Evolutionary conservation across 1,139 yeast species (phyloP).

Genomic region (Pneumocystis jirovecii): DNA sequence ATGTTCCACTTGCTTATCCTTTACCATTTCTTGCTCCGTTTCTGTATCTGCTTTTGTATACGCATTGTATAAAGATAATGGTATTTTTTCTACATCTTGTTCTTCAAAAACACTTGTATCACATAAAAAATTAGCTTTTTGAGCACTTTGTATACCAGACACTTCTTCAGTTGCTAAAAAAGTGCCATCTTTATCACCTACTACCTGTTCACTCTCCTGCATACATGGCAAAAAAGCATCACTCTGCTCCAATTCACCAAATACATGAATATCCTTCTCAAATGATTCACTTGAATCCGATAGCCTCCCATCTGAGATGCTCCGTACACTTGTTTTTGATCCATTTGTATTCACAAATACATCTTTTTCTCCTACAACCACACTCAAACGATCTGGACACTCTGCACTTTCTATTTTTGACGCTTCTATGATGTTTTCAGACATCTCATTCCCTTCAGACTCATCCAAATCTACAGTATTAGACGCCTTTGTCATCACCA

Average conservation of each 20-base stretch:
- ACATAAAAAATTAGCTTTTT: not conserved
- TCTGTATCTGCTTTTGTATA: not conserved
- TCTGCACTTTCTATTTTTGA: not conserved
- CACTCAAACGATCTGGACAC: not conserved
- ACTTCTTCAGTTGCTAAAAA: not conserved
- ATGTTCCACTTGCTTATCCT: not conserved
- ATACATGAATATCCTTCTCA: not conserved
- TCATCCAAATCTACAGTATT: not conserved
- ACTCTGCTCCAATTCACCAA: not conserved
- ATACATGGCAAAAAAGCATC: not conserved
- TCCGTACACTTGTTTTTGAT: not conserved
- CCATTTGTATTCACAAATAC: not conserved
- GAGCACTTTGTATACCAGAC: not conserved
- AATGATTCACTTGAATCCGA: not conserved
- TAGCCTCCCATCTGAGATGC: not conserved
- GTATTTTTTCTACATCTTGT: not conserved
- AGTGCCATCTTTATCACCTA: not conserved
- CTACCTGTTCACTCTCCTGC: not conserved
- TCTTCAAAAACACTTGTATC: not conserved
- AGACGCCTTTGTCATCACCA: not conserved
- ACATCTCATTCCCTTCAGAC: not conserved
- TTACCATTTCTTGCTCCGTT: not conserved
- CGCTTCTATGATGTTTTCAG: not conserved
- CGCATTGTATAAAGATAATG: not conserved
- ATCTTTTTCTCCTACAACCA: not conserved